Percentiles rank a stretch among this genome's conserved stretches.
phyloP scores from a whole-genome alignment of 176 grass and related monocot genomes.

The Carex myosuroides region DNA sequence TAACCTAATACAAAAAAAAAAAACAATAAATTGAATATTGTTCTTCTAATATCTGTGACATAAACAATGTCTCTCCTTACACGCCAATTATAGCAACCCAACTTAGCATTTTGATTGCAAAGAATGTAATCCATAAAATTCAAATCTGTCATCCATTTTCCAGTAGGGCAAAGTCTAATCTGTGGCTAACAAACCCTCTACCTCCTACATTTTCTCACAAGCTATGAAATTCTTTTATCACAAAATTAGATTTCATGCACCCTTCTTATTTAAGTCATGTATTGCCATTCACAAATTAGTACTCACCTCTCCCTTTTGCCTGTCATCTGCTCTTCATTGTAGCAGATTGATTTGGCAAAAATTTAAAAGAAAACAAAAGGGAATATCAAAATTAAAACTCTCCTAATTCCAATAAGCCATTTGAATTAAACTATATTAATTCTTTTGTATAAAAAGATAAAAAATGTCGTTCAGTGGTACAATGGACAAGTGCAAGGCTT shows the following conservation, averaged over 20 bases:
- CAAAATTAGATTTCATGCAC: not conserved
- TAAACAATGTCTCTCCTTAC: not conserved
- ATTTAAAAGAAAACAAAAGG: not conserved
- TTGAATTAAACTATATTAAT: not conserved
- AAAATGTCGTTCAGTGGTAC: conserved; percentile 63
- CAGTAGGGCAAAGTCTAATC: not conserved
- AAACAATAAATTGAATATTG: not conserved
- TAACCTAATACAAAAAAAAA: not conserved
- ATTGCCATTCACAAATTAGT: not conserved
- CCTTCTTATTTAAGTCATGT: conserved; percentile 17
- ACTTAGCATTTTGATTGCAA: not conserved
- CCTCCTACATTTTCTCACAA: not conserved
- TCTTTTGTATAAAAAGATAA: conserved; percentile 17
- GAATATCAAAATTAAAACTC: not conserved
- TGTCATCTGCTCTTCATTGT: conserved; percentile 4
- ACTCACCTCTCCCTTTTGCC: not conserved
- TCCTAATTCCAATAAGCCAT: conserved; percentile 3
- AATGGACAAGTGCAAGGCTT: conserved; percentile 69
- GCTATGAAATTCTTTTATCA: not conserved
- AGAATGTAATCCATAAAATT: not conserved
- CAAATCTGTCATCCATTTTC: not conserved
- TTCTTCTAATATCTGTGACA: not conserved
- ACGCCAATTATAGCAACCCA: conserved; percentile 15
- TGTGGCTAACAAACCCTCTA: not conserved
- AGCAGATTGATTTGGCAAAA: conserved; percentile 17